Percentiles rank a stretch among this genome's conserved stretches.
Conservation (phyloP, 2,329 filamentous ascomycete genomes). For the Phyllosticta ampelicida region DNA sequence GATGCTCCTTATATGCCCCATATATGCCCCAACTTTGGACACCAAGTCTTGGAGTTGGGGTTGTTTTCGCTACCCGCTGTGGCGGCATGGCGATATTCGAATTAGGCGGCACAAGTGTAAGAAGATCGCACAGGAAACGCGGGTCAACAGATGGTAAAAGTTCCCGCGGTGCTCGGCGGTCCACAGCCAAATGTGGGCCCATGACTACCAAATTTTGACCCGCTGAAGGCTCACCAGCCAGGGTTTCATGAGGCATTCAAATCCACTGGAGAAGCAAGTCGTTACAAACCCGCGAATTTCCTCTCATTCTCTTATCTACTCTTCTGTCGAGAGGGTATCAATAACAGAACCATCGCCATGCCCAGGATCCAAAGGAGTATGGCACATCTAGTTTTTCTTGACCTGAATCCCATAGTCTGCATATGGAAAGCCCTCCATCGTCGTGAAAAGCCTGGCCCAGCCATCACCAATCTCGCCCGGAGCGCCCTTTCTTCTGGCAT, state of each 20-base stretch:
- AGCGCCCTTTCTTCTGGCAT: slow-evolving; percentile 33
- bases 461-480: slow-evolving; percentile 50
- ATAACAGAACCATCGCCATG: not conserved
- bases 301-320: not conserved
- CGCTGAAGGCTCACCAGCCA: not conserved
- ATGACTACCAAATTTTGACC: not conserved
- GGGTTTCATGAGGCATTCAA: not conserved
- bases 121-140: no score
- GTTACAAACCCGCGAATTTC: not conserved
- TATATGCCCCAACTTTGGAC: no score
- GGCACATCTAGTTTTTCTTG: not conserved
- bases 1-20: no score
- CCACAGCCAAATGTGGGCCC: no score
- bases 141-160: no score
- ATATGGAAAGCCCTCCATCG: slow-evolving; percentile 51
- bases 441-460: slow-evolving; percentile 43
- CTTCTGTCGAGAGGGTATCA: not conserved
- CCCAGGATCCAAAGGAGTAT: not conserved
- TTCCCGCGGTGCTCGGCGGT: no score
- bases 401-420: slow-evolving; percentile 44
- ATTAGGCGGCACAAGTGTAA: no score
- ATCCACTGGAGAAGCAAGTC: not conserved
- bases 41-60: no score
- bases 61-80: no score
- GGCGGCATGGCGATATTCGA: no score